A percentile compares a stretch with the other conserved stretches of the same genome.
phyloP scores from a whole-genome alignment of 148 eudicot species.

The Rhododendron henanense region DNA sequence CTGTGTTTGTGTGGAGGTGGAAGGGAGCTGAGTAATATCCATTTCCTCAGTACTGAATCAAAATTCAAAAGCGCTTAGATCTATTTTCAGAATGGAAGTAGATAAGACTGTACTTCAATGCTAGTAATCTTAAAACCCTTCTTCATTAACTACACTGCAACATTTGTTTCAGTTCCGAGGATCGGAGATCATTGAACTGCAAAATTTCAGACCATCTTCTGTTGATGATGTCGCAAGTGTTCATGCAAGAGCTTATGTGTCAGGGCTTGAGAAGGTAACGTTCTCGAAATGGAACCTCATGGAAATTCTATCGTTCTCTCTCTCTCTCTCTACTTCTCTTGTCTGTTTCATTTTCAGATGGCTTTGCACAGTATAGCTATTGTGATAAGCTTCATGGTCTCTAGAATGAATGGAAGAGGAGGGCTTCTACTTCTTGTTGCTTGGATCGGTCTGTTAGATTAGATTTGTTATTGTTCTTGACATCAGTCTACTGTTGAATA shows the following conservation, averaged over 20 bases:
- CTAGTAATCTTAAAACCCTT: neutral
- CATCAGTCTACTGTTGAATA: neutral
- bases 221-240: conserved; percentile 73
- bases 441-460: neutral
- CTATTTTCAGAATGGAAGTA: neutral
- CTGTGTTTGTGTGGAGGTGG: neutral
- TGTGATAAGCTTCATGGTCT: neutral
- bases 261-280: conserved; percentile 87
- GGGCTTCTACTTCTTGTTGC: neutral
- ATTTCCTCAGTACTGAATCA: conserved; percentile 5
- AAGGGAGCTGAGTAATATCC: neutral
- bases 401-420: neutral
- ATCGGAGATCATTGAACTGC: conserved; percentile 58
- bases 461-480: neutral
- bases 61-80: neutral
- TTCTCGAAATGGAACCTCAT: neutral
- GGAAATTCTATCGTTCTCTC: neutral
- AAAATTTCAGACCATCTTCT: conserved; percentile 57
- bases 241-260: conserved; percentile 75
- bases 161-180: conserved; percentile 55
- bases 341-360: neutral
- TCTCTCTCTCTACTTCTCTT: neutral
- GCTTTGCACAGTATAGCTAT: neutral
- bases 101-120: neutral
- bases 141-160: neutral